A percentile compares a stretch with the other conserved stretches of the same genome.
Conservation (phyloP, 225 moss, liverwort and hornwort genomes). For the Physcomitrium patens region DNA sequence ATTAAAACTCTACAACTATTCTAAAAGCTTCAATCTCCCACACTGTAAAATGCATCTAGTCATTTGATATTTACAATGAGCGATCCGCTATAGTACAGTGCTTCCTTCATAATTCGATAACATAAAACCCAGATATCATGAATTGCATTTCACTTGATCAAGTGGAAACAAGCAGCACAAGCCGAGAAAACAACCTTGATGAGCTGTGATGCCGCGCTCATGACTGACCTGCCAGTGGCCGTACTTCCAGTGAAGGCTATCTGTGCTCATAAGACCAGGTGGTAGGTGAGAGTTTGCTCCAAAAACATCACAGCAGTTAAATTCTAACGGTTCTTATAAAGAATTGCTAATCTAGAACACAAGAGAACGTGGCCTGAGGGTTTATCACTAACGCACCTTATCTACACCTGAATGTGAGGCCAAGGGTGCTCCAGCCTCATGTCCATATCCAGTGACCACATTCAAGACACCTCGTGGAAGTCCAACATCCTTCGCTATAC, state of each 20-base stretch:
- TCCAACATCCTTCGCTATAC: conserved; percentile 82
- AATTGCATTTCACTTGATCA: conserved; percentile 7
- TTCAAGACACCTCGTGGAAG: conserved; percentile 93
- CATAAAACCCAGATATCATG: background rate
- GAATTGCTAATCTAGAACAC: background rate
- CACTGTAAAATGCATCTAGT: conserved; percentile 10
- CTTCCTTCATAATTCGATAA: background rate
- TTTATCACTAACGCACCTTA: conserved; percentile 53
- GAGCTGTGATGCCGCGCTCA: conserved; percentile 79
- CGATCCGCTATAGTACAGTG: background rate
- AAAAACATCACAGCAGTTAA: background rate
- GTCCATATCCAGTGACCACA: conserved; percentile 82
- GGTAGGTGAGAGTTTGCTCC: background rate
- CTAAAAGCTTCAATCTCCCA: conserved; percentile 17
- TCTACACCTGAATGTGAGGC: conserved; percentile 82
- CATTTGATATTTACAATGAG: background rate
- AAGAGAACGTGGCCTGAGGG: background rate
- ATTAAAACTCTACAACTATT: background rate
- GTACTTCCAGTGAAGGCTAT: conserved; percentile 97
- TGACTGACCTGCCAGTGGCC: conserved; percentile 78
- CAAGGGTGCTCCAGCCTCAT: conserved; percentile 84
- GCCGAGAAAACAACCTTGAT: conserved; percentile 66
- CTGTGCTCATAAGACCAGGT: conserved; percentile 47
- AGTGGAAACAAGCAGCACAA: conserved; percentile 19
- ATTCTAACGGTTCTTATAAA: background rate